These are phyloP conservation scores for Plasmodium chabaudi DNA, from an alignment of 169 alveolate species.

Conservation along the genomic window DNA sequence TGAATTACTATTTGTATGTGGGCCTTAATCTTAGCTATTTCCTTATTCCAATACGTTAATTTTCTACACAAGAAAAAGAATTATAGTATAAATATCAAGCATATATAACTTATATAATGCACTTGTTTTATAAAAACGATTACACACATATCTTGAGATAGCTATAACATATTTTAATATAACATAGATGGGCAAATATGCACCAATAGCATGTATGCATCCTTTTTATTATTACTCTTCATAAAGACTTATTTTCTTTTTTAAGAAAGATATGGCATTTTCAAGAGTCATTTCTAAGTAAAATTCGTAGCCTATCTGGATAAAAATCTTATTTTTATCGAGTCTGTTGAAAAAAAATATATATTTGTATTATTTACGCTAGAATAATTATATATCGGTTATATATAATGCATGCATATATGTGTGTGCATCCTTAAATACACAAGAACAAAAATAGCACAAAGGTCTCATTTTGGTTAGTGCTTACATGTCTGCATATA, in stretches of 20 bases:
- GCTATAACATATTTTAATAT: no score
- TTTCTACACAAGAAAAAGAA: constrained; percentile 24
- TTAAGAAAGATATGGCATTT: constrained; percentile 77
- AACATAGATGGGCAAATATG: not conserved
- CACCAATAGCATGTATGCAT: not conserved
- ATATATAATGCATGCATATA: not conserved
- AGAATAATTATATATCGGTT: not conserved
- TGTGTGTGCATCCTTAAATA: not conserved
- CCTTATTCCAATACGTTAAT: constrained; percentile 73
- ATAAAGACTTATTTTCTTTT: constrained; percentile 72
- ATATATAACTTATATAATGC: no score
- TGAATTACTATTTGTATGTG: constrained; percentile 74
- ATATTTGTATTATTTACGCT: no score
- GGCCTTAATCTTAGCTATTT: constrained; percentile 55
- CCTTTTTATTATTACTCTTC: constrained; percentile 60
- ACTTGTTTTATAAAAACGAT: no score
- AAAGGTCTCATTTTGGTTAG: not conserved
- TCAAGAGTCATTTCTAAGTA: constrained; percentile 81
- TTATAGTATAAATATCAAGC: no score
- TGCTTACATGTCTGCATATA: constrained; percentile 76
- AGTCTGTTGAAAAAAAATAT: constrained; percentile 21
- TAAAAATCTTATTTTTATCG: constrained; percentile 74
- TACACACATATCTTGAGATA: no score
- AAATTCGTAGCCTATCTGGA: constrained; percentile 81
- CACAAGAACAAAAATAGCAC: not conserved